Evolutionary conservation across 805 yeast species (phyloP), one percentile per base, ranked within the genome.

Genomic region (Yamadazyma scolyti): DNA sequence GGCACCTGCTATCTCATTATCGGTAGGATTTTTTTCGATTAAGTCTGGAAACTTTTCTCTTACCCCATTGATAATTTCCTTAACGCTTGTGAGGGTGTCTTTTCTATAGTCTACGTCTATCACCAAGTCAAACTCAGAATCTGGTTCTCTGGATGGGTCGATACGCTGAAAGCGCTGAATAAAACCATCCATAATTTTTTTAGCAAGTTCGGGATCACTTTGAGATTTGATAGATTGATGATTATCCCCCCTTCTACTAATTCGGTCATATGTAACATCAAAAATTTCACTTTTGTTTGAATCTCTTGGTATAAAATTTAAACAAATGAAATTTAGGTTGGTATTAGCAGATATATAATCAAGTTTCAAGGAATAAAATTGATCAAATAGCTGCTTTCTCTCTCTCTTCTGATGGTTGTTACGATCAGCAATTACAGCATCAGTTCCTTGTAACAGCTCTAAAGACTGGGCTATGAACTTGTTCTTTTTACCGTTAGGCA

Each of bases 341-440:
- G 40, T 30, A 9, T 30, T 23, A 2, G 49, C 39, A 2, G 68
- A 57, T 4, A 75, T 58, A 24, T 71, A 67, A 2, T 62, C 56
- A 20, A 61, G 65, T 32, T 71, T 71, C 12, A 70, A 48, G 13
- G 55, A 49, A 11, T 50, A 50, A 28, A 79, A 64, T 43, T 75
- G 77, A 2, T 65, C 68, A 34, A 88, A 70, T 1, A 88, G 53
- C 44, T 81, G 81, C 34, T 61, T 49, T 24, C 98, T 68, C 56
- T 90, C 97, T 26, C 77, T 59, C 15, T 44, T 59, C 48, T 73
- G 74, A 52, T 84, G 90, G 51, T 93, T 89, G 55, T 90, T 90
- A 46, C 95, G 71, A 50, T 93, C 98, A 9, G 83, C 65, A 28
- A 87, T 58, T 1, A 86, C 86, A 17, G 77, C 78, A 9, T 61